A percentile compares a stretch with the other conserved stretches of the same genome.
These are phyloP conservation scores for Staphylotrichum longicolle DNA, from an alignment of 495 filamentous ascomycete genomes.

Conservation along the genomic window DNA sequence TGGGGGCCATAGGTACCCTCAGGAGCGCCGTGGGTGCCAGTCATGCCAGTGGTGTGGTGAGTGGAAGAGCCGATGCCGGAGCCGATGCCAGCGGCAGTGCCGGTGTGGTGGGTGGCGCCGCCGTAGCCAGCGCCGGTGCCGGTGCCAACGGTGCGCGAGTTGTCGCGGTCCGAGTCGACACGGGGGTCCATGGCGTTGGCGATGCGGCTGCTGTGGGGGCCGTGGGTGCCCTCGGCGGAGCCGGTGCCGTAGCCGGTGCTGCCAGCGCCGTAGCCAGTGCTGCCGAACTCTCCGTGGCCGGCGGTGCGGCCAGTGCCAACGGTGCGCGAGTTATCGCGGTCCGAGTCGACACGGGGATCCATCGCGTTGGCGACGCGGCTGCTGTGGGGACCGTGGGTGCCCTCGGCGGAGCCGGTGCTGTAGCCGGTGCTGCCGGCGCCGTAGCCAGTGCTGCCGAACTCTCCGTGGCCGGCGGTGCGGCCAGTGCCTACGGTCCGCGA, in stretches of 20 bases:
- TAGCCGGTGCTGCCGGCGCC: no score
- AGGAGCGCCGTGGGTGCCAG: constrained; percentile 31
- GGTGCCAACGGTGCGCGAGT: constrained; percentile 19
- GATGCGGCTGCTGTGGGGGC: constrained; percentile 21
- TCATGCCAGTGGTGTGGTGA: constrained; percentile 30
- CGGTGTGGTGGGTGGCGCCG: constrained; percentile 1
- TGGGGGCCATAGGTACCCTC: constrained; percentile 45
- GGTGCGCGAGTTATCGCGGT: constrained; percentile 36
- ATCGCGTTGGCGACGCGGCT: constrained; percentile 43
- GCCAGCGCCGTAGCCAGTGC: constrained; percentile 29
- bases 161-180: constrained; percentile 21
- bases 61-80: constrained; percentile 20
- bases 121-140: constrained; percentile 20
- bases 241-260: constrained; percentile 29
- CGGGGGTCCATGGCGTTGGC: constrained; percentile 25
- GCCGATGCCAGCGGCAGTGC: neutral
- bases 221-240: constrained; percentile 5
- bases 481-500: constrained; percentile 12
- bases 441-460: no score
- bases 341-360: constrained; percentile 51
- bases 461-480: no score
- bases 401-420: constrained; percentile 27
- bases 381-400: constrained; percentile 42
- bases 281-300: constrained; percentile 24
- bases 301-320: constrained; percentile 17